These are phyloP conservation scores for Basipetospora chlamydospora DNA, from an alignment of 2,329 filamentous ascomycete species.

Conservation along the genomic window DNA sequence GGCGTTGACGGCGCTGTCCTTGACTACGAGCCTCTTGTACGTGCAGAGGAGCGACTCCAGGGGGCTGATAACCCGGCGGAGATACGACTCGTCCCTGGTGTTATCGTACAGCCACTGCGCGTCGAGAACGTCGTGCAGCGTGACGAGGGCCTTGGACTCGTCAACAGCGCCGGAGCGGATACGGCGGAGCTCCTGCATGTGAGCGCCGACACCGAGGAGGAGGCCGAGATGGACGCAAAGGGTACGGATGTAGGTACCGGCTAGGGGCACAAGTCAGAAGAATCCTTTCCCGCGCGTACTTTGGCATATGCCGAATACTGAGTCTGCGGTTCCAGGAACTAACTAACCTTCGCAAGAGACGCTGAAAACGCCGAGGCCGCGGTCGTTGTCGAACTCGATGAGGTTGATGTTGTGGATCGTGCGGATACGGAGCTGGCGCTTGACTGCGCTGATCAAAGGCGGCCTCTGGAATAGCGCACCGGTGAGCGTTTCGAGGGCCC, in stretches of 20 bases:
- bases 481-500: conserved; percentile 88
- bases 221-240: conserved; percentile 86
- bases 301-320: too few relatives aligned
- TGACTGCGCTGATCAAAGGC: conserved; percentile 94
- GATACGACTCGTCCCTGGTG: conserved; percentile 82
- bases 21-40: conserved; percentile 96
- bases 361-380: conserved; percentile 97
- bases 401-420: conserved; percentile 97
- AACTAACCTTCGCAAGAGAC: conserved; percentile 75
- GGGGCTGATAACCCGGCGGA: conserved; percentile 81
- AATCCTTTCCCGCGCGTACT: background rate
- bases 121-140: conserved; percentile 74
- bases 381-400: conserved; percentile 95
- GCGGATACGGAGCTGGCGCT: conserved; percentile 94
- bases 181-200: conserved; percentile 96
- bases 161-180: conserved; percentile 92
- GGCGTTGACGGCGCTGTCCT: conserved; percentile 71
- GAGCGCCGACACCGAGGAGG: conserved; percentile 66
- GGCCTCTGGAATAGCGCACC: conserved; percentile 77
- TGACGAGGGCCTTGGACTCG: conserved; percentile 78
- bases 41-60: conserved; percentile 81
- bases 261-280: conserved; percentile 1
- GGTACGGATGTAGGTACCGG: conserved; percentile 96
- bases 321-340: too few relatives aligned
- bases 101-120: conserved; percentile 96